Evolutionary conservation across 2,329 filamentous ascomycete genomes (phyloP), one percentile per base, ranked within the genome.

Genomic region (Nothomitra cinnamomea): DNA sequence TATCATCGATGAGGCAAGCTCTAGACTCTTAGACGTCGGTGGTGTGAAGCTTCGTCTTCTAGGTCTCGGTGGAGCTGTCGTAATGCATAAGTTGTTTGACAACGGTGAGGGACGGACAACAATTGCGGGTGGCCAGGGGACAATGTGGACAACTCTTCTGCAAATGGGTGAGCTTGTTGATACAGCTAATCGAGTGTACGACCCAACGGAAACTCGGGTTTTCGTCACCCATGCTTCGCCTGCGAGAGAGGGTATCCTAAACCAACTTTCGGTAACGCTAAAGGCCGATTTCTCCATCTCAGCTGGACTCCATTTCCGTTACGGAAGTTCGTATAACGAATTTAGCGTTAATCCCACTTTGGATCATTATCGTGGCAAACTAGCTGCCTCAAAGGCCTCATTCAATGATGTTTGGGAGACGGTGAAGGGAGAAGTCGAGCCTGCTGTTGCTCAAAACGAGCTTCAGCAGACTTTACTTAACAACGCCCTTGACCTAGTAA

Each of bases 391-490:
- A 51, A 96, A 95, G 70, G 90, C 92, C 1, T 96, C 92, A 0
- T 98, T 98, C 74, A 95, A 94, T 66, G 92, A 98, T 67, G 92
- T 98, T 6, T 98, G 92, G 92, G 92, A 98, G 68, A 98, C 92
- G 1, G 92, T 98, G 62, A 95, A 94, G 71, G 77, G 82, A 51
- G 92, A 98, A 67, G 92, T 98, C 13, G 87, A 95, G 71, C 85
- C 90, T 21, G 92, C 90, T 3, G 94, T 98, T 57, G 78, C 85
- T 56, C 85, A 92, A 63, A 98, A 95, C 65, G 87, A 94, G 61
- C 87, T 87, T 1, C 92, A 98, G 65, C 87, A 95, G 69, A 89
- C 87, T 56, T 77, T 98, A 1, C 74, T 98, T 38, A 84, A 92
- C 64, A 89, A 95, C 60, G 92, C 92, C 0, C 73, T 98, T 1